Base-by-base conservation (phyloP, 2,329 filamentous ascomycete species). In the Penicillium hordei region DNA sequence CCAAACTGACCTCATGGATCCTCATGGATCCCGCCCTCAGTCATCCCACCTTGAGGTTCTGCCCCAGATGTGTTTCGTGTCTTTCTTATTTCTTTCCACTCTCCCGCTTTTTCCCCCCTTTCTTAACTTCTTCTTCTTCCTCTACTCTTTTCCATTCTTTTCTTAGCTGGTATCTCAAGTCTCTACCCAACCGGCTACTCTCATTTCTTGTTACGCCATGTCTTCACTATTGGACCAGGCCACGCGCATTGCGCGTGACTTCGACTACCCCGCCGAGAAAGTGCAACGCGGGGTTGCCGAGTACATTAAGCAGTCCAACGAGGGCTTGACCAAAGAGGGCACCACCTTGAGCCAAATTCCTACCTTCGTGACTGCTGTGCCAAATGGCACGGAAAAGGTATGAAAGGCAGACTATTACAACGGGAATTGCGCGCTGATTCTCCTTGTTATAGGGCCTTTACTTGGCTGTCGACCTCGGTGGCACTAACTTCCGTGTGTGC, bases 401-500 rank as follows among this genome's bases (percentile, higher is more conserved):
- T 68, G 68, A 39, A 39, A 43, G 45, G 29, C 31, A 29, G 34
- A 57, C 33, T 34, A 5, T 48, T n/a, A 12, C 52, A 33, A 25
- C 44, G 33, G 9, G 42, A 42, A 38, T 19, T n/a, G 19, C 25
- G 25, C 50, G 68, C 62, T 68, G 48, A 65, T 62, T 27, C 44
- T 49, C 25, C 19, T 51, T 15, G 38, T 39, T 53, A 57, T 67
- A 95, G 91, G 94, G 94, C 48, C 82, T 97, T 39, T 99, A 97
- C 78, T 87, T 99, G 72, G 93, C 94, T 39, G 93, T 99, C 64
- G 94, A 99, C 72, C 84, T 99, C n/a, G 94, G 94, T 61, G 94
- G 94, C 68, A 99, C 94, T 64, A 99, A 99, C 80, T 96, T 97
- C 78, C 89, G 94, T 68, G 94, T 99, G 70, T 99, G 94, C 80